These are phyloP conservation scores for Clonostachys chloroleuca DNA, from an alignment of 2,329 filamentous ascomycete species.

Conservation along the genomic window DNA sequence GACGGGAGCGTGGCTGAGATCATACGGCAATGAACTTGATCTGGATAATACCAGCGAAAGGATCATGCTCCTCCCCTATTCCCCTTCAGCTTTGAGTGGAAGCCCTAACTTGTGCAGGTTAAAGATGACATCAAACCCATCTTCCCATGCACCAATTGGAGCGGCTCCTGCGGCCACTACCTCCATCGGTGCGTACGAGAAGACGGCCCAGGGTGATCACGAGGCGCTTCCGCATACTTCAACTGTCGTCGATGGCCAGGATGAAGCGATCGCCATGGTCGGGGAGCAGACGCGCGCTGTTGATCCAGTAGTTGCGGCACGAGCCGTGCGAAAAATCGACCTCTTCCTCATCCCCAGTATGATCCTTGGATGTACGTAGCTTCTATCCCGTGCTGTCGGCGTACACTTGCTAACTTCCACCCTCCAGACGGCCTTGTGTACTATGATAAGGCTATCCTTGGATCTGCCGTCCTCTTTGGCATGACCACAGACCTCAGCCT, in stretches of 20 bases:
- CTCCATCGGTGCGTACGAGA: too few species aligned
- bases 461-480: conserved; percentile 68
- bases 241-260: conserved; percentile 10
- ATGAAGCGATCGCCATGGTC: conserved; percentile 54
- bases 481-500: conserved; percentile 68
- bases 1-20: conserved; percentile 55
- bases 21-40: conserved; percentile 94
- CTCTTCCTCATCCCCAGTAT: conserved; percentile 64
- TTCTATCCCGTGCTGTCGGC: neutral
- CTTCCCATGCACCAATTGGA: too few species aligned
- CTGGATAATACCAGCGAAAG: conserved; percentile 99
- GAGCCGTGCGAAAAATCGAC: conserved; percentile 64
- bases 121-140: neutral
- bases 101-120: neutral
- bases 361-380: conserved; percentile 35
- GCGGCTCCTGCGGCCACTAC: too few species aligned
- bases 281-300: conserved; percentile 49
- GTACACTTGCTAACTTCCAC: too few species aligned
- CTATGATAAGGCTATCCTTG: conserved; percentile 63
- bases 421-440: conserved; percentile 28
- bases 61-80: conserved; percentile 73
- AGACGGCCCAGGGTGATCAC: too few species aligned
- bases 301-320: conserved; percentile 48
- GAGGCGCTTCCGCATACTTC: too few species aligned
- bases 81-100: conserved; percentile 7